Base-by-base conservation (phyloP, 805 yeast species). In the Wickerhamiella bombiphila region DNA sequence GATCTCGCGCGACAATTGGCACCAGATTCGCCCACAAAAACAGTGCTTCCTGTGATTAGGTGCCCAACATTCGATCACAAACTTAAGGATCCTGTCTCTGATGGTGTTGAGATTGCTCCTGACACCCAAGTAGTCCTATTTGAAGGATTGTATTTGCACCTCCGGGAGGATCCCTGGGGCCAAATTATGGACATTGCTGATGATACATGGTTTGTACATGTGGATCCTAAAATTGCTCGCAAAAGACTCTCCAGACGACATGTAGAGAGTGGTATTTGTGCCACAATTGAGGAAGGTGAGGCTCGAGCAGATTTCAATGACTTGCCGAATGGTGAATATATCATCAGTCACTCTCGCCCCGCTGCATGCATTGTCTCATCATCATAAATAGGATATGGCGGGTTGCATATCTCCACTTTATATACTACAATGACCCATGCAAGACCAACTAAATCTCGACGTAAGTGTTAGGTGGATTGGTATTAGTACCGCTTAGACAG, bases 31-130 rank as follows among this genome's bases (percentile, higher is more conserved):
- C 11, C 14, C 33, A 17, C 22, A 6, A 34, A 39, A 22, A 41
- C 40, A 16, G 28, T 39, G 30, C 39, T 37, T 15, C 42, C 38
- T 2, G n/a, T n/a, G n/a, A 42, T 56, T 3, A 34, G 15, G 4
- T 60, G 53, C 13, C 93, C 94, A 0, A 74, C 80, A 20, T 83
- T 83, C 53, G 80, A 78, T 51, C 94, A 83, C 54, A 63, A 69
- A 1, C 28, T 22, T 43, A 70, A 47, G 46, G 94, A 85, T 51
- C 94, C 95, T 0, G 64, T 66, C 2, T 70, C 64, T 11, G 62
- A 65, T 40, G 76, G 68, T 15, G 64, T 72, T 11, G 49, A 42
- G 4, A 65, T 81, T 1, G 51, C 56, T 2, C 58, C 70, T 0
- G 58, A 54, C 2, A 63, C 72, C 3, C 59, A 72, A 40, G 66